A percentile compares a stretch with the other conserved stretches of the same genome.
phyloP scores from a whole-genome alignment of 768 basidiomycete species.

The Lentinula guzmanii region DNA sequence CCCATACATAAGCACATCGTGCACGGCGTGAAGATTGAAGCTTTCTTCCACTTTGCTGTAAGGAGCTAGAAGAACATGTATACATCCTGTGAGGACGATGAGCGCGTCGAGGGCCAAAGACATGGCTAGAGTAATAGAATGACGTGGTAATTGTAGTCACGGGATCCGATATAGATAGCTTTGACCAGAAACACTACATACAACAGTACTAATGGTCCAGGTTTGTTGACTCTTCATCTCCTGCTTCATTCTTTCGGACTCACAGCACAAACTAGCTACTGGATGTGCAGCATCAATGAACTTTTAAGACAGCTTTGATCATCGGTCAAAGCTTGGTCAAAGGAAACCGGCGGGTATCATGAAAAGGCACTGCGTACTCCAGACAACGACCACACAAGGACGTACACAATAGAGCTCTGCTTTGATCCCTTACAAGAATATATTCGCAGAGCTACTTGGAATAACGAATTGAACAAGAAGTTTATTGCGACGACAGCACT shows the following conservation, averaged over 20 bases:
- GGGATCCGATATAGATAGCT: not conserved
- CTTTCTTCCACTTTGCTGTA: conserved; percentile 98
- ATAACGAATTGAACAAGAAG: too few species aligned
- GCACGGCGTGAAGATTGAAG: conserved; percentile 88
- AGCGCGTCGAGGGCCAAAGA: conserved; percentile 40
- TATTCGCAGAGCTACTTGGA: too few species aligned
- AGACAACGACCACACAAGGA: too few species aligned
- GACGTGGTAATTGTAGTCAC: not conserved
- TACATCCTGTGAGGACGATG: conserved; percentile 46
- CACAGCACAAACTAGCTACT: too few species aligned
- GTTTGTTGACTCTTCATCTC: not conserved
- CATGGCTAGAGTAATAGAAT: conserved; percentile 16
- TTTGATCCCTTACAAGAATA: too few species aligned
- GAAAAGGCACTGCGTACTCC: too few species aligned
- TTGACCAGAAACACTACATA: not conserved
- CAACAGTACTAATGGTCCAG: not conserved
- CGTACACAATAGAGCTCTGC: too few species aligned
- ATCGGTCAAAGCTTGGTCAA: too few species aligned
- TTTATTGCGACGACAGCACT: too few species aligned
- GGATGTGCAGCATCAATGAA: too few species aligned
- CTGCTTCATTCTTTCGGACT: not conserved
- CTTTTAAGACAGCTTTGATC: too few species aligned
- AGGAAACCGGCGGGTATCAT: too few species aligned
- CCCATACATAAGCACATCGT: conserved; percentile 84
- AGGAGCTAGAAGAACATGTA: conserved; percentile 73